Base-by-base conservation (phyloP, 2,329 filamentous ascomycete species). In the Xylariales sp. region DNA sequence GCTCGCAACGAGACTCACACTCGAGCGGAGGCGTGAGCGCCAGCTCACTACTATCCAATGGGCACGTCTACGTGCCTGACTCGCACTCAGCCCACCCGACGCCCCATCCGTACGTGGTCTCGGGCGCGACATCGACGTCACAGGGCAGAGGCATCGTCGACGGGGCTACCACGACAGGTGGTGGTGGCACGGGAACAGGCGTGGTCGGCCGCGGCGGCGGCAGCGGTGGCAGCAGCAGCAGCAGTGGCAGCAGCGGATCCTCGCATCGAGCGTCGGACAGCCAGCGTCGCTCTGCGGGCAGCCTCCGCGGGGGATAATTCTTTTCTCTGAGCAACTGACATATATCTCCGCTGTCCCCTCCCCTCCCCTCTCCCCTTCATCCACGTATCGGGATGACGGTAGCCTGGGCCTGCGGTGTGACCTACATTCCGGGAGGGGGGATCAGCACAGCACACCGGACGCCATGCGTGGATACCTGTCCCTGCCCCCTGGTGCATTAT, bases 31-130 rank as follows among this genome's bases (percentile, higher is more conserved):
- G 72, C 9, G 68, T 62, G 32, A 69, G 64, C 53, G 63, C 69
- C 57, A 70, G 66, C 16, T 72, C 75, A 3, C 64, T 76, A 5
- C 74, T 79, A 2, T 69, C 77, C 50, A 79, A 79, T 68, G 78
- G 78, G 14, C 78, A 80, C 28, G 64, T 76, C 52, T 80, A 80
- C 67, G 75, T 80, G 0, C 77, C 78, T 3, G 75, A 77, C 3
- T 72, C 73, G 0, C 74, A 76, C 32, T 71, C 76, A 30, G 46
- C 67, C 5, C 70, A 75, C 41, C 65, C 57, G 16, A 52, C 68
- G 3, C 64, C 72, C 1, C 73, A 76, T 34, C 60, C 60, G 28
- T 75, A 77, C 57, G 67, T 72, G 7, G 53, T 73, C 14, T 67
- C 72, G n/a, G 62, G 60, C n/a, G 48, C 57, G 46, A 18, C 36